Base-by-base conservation (phyloP, 2,329 filamentous ascomycete genomes). In the Metarhizium anisopliae region DNA sequence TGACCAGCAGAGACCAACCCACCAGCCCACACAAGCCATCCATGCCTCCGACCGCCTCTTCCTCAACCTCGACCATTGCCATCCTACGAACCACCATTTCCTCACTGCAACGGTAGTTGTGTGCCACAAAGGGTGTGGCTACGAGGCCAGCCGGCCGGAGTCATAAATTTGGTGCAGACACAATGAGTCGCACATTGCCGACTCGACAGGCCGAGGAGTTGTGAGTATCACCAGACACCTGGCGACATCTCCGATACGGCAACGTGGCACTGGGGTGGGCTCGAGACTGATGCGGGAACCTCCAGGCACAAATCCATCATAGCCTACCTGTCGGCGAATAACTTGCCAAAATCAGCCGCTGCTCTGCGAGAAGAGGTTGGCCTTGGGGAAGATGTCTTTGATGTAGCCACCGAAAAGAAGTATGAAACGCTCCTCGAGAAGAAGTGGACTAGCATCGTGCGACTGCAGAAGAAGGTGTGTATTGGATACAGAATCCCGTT, bases 381-480 rank as follows among this genome's bases (percentile, higher is more conserved):
- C 55, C 80, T 96, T 4, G 81, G 84, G 53, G 83, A 88, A 61
- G 73, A 82, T 55, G 74, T 74, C 51, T 92, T 95, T 65, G 90
- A 96, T 68, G 79, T 88, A 59, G 81, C 82, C 18, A 96, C 90
- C 20, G 81, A 86, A 53, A 96, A 96, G 77, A 96, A 95, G 74
- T 97, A 96, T 74, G 91, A 96, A 72, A 89, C 89, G 2, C 74
- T 97, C 32, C 74, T 97, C 62, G 93, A 97, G 79, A 96, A 96
- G 82, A 97, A 97, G 77, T 97, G 93, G 93, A 97, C 93, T 20
- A 94, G 90, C 65, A 88, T 97, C 32, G 91, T 96, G 65, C 82
- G 93, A 59, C 73, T 97, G 70, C 93, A 97, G 74, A 96, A 96
- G 74, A 97, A 96, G 88, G 90, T 88, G 72, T 52, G 72, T 18